phyloP scores from a whole-genome alignment of 78 protist species.

The Chrysochromulina tobinii region DNA sequence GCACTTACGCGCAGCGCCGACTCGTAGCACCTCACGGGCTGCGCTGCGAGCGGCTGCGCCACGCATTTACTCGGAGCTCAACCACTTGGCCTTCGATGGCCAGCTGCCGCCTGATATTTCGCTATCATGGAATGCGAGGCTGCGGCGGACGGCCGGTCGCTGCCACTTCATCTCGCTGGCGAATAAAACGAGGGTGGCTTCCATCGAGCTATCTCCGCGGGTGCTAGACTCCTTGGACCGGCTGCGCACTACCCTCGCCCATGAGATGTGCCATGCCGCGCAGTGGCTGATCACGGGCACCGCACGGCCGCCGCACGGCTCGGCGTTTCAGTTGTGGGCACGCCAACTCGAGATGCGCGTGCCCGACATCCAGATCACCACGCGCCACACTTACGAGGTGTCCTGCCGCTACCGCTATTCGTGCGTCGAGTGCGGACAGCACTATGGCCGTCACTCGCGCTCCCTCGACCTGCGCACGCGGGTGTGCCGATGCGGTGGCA shows the following conservation, averaged over 20 bases:
- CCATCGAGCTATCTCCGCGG: neutral
- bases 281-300: neutral
- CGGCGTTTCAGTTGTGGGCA: neutral
- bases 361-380: neutral
- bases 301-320: constrained; percentile 19
- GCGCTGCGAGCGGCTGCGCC: neutral
- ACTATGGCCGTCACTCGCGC: neutral
- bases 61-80: neutral
- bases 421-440: neutral
- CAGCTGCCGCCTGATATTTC: neutral
- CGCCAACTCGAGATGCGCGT: too few species aligned
- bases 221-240: neutral
- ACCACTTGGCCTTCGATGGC: neutral
- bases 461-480: neutral
- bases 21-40: too few species aligned
- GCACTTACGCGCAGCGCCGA: too few species aligned
- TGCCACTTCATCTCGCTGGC: too few species aligned
- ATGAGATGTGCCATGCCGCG: constrained; percentile 38
- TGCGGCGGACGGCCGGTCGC: constrained; percentile 7
- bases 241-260: neutral
- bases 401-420: neutral
- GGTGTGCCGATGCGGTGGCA: neutral
- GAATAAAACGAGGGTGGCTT: neutral
- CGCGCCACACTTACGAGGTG: constrained; percentile 29
- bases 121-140: neutral